Base-by-base conservation (phyloP, 345 rosid genomes). In the Eucalyptus cladocalyx region DNA sequence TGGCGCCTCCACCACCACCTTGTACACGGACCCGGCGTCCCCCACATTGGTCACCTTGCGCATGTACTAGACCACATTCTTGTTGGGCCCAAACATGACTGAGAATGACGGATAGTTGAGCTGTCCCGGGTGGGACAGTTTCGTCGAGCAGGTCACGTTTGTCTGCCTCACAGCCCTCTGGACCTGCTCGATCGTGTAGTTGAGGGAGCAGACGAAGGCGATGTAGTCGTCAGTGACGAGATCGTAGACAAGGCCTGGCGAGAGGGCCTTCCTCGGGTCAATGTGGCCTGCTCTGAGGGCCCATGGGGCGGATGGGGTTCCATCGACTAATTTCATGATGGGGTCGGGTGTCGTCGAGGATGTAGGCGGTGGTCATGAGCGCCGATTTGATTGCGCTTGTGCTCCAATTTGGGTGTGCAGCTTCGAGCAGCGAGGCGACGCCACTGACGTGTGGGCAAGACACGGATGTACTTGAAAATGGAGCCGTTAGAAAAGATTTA, bases 391-490 rank as follows among this genome's bases (percentile, higher is more conserved):
- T 95, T 1, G 97, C 97, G 34, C 97, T 95, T 4, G 99, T 97
- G 91, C 97, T 96, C 98, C 98, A 96, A 3, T 93, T 93, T 1
- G 99, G 98, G 86, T 94, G 97, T 24, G 97, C 98, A 60, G 95
- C 99, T 90, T 95, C 94, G 18, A 97, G 90, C 87, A 97, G 90
- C 26, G 98, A 98, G 12, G 96, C 99, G 50, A 96, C 91, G 9
- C 99, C 98, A 69, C 99, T 95, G 86, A 97, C 92, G 90, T 95
- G 98, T 11, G 99, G 99, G 93, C 99, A 97, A 5, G 99, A 96
- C 99, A 96, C 96, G 0, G 99, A 97, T 15, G 99, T 96, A 53
- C 99, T 97, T 97, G 58, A 6, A 45, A 89, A 89, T 15, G 34
- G 88, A 87, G 88, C 92, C 93, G 91, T 92, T 91, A 47, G 51